Conservation (phyloP, 192 early-diverging fungal species). For the Spinellus fusiger region DNA sequence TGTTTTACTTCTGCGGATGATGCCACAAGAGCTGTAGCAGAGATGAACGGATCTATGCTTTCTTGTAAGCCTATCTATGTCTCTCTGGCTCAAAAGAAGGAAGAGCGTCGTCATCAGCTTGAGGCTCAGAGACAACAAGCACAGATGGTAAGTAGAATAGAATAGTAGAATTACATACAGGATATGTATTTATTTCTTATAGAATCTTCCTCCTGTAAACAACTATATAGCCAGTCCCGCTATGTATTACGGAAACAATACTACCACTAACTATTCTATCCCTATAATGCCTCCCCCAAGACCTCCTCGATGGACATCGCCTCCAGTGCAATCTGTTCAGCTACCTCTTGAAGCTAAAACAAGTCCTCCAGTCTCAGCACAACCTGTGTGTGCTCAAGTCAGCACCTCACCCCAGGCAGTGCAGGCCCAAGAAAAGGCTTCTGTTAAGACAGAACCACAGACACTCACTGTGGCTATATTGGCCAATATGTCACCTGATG, state of each 20-base stretch:
- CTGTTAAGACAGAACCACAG: background rate
- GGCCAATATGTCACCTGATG: background rate
- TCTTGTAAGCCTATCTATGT: conserved; percentile 84
- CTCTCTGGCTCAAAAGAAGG: conserved; percentile 84
- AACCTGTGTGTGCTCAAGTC: too few relatives aligned
- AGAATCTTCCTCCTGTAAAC: background rate
- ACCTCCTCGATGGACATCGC: background rate
- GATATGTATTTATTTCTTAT: background rate
- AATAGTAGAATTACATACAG: background rate
- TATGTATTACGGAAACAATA: background rate
- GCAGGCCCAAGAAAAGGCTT: background rate
- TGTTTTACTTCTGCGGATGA: conserved; percentile 88
- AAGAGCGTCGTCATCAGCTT: conserved; percentile 78
- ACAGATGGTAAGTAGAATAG: background rate
- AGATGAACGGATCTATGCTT: conserved; percentile 84
- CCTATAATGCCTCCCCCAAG: background rate
- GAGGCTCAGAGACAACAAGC: conserved; percentile 52
- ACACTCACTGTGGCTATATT: background rate
- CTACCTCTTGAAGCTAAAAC: too few relatives aligned
- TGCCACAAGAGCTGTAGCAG: conserved; percentile 82
- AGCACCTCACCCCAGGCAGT: too few relatives aligned
- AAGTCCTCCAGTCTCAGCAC: too few relatives aligned
- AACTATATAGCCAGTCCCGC: background rate
- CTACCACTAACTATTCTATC: background rate
- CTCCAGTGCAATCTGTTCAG: background rate